Conservation (phyloP, 192 early-diverging fungal species). For the Coemansia sp. region DNA sequence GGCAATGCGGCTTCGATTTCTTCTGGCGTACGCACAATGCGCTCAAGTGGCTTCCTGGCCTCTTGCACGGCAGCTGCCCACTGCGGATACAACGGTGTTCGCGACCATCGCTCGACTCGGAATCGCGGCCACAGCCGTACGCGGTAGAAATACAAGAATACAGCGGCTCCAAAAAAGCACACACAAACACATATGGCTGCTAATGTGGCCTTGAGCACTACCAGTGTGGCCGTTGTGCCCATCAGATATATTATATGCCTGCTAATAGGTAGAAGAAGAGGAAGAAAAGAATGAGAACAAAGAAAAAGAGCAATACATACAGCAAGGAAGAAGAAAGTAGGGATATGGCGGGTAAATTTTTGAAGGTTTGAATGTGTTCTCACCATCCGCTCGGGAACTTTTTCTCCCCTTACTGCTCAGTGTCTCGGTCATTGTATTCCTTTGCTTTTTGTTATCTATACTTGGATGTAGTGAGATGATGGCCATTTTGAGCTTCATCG, state of each 20-base stretch:
- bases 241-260: neutral
- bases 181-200: conserved; percentile 24
- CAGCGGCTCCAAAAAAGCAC: conserved; percentile 13
- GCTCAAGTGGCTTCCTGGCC: neutral
- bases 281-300: too few species aligned
- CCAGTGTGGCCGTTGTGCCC: neutral
- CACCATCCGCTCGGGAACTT: neutral
- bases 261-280: neutral
- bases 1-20: conserved; percentile 32
- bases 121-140: conserved; percentile 20
- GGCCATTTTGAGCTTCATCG: neutral
- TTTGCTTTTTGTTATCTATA: neutral
- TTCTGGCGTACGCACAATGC: conserved; percentile 3
- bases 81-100: neutral
- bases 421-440: neutral
- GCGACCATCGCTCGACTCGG: conserved; percentile 1
- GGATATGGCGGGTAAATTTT: too few species aligned
- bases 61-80: conserved; percentile 1
- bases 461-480: neutral
- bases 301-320: neutral
- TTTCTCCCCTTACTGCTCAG: neutral
- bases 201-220: conserved; percentile 36
- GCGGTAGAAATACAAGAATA: conserved; percentile 31
- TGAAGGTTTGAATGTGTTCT: neutral
- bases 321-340: too few species aligned